A percentile compares a stretch with the other conserved stretches of the same genome.
Conservation (phyloP, 2,329 filamentous ascomycete genomes). For the Botryotinia narcissicola region DNA sequence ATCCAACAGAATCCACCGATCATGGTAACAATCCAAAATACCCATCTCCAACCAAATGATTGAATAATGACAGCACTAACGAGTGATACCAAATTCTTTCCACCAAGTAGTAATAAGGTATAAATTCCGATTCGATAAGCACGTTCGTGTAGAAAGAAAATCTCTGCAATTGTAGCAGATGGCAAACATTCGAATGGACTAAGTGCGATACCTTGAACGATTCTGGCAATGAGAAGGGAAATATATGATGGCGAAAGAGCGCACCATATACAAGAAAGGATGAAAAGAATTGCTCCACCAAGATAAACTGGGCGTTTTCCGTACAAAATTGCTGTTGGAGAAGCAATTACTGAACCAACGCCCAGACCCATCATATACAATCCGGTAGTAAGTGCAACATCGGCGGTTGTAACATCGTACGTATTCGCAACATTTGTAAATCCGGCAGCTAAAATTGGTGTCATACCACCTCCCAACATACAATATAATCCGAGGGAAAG, state of each 20-base stretch:
- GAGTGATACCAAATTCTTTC: conserved; percentile 86
- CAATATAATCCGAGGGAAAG: conserved; percentile 87
- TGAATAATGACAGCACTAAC: conserved; percentile 84
- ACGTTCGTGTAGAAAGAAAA: conserved; percentile 92
- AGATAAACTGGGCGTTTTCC: conserved; percentile 93
- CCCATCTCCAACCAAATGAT: conserved; percentile 80
- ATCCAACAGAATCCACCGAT: conserved; percentile 68
- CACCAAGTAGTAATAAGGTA: conserved; percentile 80
- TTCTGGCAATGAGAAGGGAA: conserved; percentile 75
- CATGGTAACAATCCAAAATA: conserved; percentile 85
- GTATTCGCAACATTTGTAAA: conserved; percentile 75
- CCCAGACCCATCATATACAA: conserved; percentile 94
- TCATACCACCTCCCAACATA: conserved; percentile 90
- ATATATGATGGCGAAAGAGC: conserved; percentile 77
- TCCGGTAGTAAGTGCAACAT: conserved; percentile 83
- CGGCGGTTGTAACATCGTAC: conserved; percentile 64
- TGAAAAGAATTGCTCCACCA: conserved; percentile 71
- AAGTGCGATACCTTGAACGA: conserved; percentile 85
- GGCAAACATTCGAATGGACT: conserved; percentile 91
- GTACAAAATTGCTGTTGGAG: conserved; percentile 85
- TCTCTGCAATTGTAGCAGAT: conserved; percentile 91
- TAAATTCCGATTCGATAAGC: conserved; percentile 94
- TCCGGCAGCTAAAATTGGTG: conserved; percentile 82
- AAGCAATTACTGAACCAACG: conserved; percentile 77
- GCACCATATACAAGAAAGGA: conserved; percentile 77